Conservation (phyloP, 331 rosid species). For the Malus hybrid region DNA sequence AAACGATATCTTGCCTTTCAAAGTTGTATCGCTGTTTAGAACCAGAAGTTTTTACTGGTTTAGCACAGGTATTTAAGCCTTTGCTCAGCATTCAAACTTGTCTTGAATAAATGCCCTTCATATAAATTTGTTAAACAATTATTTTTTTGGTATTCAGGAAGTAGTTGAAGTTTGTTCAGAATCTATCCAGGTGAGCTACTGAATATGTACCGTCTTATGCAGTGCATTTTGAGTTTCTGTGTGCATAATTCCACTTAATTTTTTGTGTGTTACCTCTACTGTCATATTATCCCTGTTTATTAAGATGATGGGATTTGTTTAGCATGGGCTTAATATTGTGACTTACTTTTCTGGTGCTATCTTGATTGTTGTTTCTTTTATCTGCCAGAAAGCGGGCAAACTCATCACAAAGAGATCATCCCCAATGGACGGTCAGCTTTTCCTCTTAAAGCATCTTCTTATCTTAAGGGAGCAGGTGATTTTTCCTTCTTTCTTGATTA, state of each 20-base stretch:
- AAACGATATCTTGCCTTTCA: constrained; percentile 87
- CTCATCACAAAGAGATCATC: constrained; percentile 80
- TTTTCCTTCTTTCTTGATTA: not conserved
- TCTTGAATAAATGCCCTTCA: not conserved
- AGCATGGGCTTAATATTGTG: not conserved
- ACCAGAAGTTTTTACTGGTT: constrained; percentile 83
- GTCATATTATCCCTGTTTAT: not conserved
- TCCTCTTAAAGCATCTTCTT: constrained; percentile 92
- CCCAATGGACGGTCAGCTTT: constrained; percentile 93
- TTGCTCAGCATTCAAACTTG: constrained; percentile 7
- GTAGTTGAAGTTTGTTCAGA: constrained; percentile 89
- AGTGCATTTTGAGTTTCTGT: not conserved
- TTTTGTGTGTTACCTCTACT: not conserved
- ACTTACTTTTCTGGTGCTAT: not conserved
- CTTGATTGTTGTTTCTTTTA: constrained; percentile 13
- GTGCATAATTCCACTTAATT: not conserved
- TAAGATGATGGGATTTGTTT: not conserved
- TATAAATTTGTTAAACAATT: constrained; percentile 6
- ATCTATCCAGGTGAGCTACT: constrained; percentile 72
- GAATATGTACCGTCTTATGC: not conserved
- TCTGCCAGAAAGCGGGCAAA: constrained; percentile 83
- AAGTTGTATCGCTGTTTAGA: constrained; percentile 91
- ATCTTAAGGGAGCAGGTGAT: constrained; percentile 93
- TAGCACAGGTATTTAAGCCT: constrained; percentile 75
- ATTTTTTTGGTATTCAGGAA: constrained; percentile 50